A percentile compares a stretch with the other conserved stretches of the same genome.
Evolutionary conservation across 2,329 filamentous ascomycete genomes (phyloP).

Genomic region (Byssoonygena ceratinophila): DNA sequence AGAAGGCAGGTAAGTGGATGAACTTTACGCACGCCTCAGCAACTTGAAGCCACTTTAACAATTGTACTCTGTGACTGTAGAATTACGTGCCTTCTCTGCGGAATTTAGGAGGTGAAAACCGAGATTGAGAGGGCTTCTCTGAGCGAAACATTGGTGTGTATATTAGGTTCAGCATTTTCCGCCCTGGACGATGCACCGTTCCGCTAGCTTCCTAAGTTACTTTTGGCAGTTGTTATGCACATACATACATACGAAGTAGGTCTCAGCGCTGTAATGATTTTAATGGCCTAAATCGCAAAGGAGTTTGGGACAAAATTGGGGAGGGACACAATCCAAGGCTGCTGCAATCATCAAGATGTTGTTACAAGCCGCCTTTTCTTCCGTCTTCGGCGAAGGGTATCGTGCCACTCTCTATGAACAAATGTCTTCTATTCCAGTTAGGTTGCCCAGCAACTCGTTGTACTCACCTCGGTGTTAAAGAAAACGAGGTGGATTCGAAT

Average conservation of each 20-base stretch:
- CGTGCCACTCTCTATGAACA: background rate
- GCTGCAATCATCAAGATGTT: background rate
- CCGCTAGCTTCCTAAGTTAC: background rate
- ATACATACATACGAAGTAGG: background rate
- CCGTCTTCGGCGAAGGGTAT: background rate
- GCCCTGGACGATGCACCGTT: background rate
- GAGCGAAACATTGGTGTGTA: too few relatives aligned
- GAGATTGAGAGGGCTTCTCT: background rate
- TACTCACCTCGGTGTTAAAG: background rate
- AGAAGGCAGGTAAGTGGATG: background rate
- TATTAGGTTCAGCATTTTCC: conserved; percentile 5
- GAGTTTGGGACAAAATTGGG: background rate
- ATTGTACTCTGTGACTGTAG: too few relatives aligned
- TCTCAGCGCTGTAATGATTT: background rate
- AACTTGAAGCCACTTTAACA: background rate
- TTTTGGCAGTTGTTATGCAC: background rate
- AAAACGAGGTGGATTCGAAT: background rate
- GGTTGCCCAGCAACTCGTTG: background rate
- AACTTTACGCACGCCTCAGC: background rate
- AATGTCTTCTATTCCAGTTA: background rate
- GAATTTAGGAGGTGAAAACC: background rate
- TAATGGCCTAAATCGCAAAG: background rate
- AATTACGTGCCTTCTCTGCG: background rate
- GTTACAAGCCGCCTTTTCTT: background rate
- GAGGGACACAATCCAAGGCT: too few relatives aligned